Evolutionary conservation across 2,329 filamentous ascomycete species (phyloP).

Genomic region (Aspergillus neotritici): DNA sequence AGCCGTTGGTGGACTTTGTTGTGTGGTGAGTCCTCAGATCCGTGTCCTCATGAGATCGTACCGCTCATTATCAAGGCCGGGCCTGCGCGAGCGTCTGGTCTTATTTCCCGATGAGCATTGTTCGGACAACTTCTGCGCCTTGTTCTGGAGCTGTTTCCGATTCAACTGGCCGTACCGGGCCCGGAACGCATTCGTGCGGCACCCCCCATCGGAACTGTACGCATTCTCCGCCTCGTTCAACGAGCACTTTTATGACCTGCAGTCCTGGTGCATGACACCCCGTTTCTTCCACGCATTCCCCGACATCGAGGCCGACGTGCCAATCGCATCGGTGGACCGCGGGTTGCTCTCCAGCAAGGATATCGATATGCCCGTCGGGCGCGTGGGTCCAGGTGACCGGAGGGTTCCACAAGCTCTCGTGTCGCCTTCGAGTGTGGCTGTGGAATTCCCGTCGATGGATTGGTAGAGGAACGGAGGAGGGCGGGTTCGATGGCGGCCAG

Average conservation of each 20-base stretch:
- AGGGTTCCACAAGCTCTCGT: no score
- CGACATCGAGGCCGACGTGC: slow-evolving; percentile 5
- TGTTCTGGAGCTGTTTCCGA: slow-evolving; percentile 10
- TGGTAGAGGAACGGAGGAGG: no score
- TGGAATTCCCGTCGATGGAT: no score
- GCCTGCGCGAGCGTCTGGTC: slow-evolving; percentile 8
- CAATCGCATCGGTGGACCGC: no score
- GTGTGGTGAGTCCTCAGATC: slow-evolving; percentile 5
- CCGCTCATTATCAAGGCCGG: slow-evolving; percentile 3
- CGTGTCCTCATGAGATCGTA: not conserved
- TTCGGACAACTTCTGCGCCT: slow-evolving; percentile 9
- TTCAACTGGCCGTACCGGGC: slow-evolving; percentile 7
- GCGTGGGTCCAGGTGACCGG: not conserved
- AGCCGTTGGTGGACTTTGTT: slow-evolving; percentile 10
- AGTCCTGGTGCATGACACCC: slow-evolving; percentile 8
- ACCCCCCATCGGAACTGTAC: slow-evolving; percentile 2
- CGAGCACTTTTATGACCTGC: slow-evolving; percentile 8
- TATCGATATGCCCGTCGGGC: not conserved
- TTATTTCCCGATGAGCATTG: slow-evolving; percentile 9
- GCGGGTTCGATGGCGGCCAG: no score
- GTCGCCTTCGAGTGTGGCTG: no score
- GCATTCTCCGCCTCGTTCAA: slow-evolving; percentile 6
- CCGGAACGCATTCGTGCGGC: slow-evolving; percentile 1
- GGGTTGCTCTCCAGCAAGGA: not conserved
- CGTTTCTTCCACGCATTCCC: slow-evolving; percentile 7